Base-by-base conservation (phyloP, 768 basidiomycete species). In the Suillus tomentosus region DNA sequence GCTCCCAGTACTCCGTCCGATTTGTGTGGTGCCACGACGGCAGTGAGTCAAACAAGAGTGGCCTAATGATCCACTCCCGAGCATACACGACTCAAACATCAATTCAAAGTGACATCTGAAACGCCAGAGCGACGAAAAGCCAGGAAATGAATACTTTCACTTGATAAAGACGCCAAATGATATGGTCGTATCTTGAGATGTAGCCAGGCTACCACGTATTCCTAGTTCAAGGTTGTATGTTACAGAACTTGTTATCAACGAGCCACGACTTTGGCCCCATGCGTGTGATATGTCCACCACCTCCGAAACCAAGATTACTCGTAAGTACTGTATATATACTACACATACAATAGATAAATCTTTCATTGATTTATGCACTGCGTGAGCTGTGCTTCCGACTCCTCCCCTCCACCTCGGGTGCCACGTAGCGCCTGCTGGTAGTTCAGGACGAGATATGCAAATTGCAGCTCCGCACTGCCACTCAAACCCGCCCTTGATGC, bases 291-390 rank as follows among this genome's bases (percentile, higher is more conserved):
- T 50, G 51, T 42, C 58, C 24, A 65, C 62, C 64, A 54, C 61
- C 51, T 27, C 37, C 36, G 10, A 37, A 34, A 62, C 60, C 31
- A 45, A 51, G 5, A 45, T 63, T 56, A 51, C 17, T 60, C 22
- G 50, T 45, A 60, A 24, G 45, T 62, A 39, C 34, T 45, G 58
- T 63, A 45, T 40, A 57, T 37, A 50, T 50, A 50, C 48, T 50
- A 24, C 48, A 24, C 22, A 24, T 57, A 42, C 57, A 42, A 27
- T 27, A 40, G 37, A 58, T 42, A 42, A 22, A 10, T 36, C 47
- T 34, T 59, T 72, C 65, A 76, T 62, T 76, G 76, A 50, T 67
- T 72, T 66, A 76, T 67, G 62, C 76, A 76, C 5, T 72, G 69
- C 24, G 68, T 36, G 34, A 76, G 43, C 43, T 61, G 74, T 56